Evolutionary conservation across 495 filamentous ascomycete species (phyloP).

Genomic region (Lasiosphaeria hispida): DNA sequence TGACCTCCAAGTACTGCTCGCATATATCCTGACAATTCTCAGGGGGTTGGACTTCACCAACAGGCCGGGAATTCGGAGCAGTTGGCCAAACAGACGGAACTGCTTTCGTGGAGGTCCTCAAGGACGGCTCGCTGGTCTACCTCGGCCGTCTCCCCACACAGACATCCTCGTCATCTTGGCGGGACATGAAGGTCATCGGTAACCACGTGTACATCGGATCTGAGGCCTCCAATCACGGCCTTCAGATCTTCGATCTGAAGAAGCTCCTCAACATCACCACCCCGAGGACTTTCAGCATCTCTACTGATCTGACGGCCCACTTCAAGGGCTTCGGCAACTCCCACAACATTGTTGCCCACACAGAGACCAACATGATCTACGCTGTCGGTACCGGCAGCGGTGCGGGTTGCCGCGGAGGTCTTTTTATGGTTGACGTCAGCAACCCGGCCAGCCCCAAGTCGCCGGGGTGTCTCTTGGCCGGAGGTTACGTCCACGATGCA

Average conservation of each 20-base stretch:
- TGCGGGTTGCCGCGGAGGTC: slow-evolving; percentile 45
- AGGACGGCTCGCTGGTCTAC: slow-evolving; percentile 41
- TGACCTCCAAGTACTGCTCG: not conserved
- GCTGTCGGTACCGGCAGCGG: slow-evolving; percentile 45
- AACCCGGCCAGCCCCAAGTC: slow-evolving; percentile 37
- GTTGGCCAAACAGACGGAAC: slow-evolving; percentile 49
- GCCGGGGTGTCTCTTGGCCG: slow-evolving; percentile 47
- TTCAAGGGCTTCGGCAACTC: slow-evolving; percentile 26
- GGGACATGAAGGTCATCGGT: slow-evolving; percentile 45
- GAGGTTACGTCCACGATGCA: slow-evolving; percentile 60
- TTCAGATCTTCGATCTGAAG: slow-evolving; percentile 50
- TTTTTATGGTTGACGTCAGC: slow-evolving; percentile 54
- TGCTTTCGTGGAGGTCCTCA: slow-evolving; percentile 43
- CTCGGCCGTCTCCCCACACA: slow-evolving; percentile 46
- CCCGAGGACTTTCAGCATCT: slow-evolving; percentile 22
- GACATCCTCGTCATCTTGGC: slow-evolving; percentile 37
- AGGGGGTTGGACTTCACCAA: slow-evolving; percentile 42
- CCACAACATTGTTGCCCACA: slow-evolving; percentile 51
- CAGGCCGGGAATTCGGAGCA: slow-evolving; percentile 46
- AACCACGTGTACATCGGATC: slow-evolving; percentile 46
- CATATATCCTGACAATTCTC: not conserved
- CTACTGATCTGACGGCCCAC: slow-evolving; percentile 22
- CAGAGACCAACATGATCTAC: slow-evolving; percentile 41
- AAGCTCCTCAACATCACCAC: slow-evolving; percentile 31
- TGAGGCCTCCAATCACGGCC: slow-evolving; percentile 42